Evolutionary conservation across 176 grass and related monocot species (phyloP).

Genomic region (Eragrostis nindensis): DNA sequence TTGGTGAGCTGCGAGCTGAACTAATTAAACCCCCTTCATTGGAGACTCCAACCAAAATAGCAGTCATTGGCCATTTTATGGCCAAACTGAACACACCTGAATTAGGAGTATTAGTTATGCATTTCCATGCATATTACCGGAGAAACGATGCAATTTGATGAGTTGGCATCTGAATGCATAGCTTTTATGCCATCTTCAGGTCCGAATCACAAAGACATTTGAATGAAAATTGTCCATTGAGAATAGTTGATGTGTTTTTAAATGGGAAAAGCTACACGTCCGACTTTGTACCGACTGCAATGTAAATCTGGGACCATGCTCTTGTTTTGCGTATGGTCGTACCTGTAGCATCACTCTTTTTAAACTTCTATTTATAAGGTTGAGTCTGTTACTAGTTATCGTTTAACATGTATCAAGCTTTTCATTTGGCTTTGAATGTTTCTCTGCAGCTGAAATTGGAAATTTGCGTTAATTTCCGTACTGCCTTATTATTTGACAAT

Average conservation of each 20-base stretch:
- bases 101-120: neutral
- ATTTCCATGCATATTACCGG: neutral
- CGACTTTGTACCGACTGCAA: too few species aligned
- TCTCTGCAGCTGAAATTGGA: slow-evolving; percentile 28
- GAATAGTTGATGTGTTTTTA: neutral
- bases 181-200: neutral
- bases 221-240: neutral
- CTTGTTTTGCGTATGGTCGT: too few species aligned
- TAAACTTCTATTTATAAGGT: neutral
- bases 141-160: neutral
- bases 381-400: neutral
- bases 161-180: neutral
- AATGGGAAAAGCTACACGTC: too few species aligned
- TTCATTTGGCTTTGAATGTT: neutral
- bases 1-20: too few species aligned
- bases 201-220: neutral
- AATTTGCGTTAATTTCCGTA: neutral
- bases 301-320: too few species aligned
- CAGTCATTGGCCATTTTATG: neutral
- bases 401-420: neutral
- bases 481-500: neutral
- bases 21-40: too few species aligned
- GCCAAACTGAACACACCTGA: neutral
- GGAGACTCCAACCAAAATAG: too few species aligned
- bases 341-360: too few species aligned